Evolutionary conservation across 352 stramenopile genomes (phyloP), one percentile per base, ranked within the genome.

Genomic region (Phytophthora aleatoria): DNA sequence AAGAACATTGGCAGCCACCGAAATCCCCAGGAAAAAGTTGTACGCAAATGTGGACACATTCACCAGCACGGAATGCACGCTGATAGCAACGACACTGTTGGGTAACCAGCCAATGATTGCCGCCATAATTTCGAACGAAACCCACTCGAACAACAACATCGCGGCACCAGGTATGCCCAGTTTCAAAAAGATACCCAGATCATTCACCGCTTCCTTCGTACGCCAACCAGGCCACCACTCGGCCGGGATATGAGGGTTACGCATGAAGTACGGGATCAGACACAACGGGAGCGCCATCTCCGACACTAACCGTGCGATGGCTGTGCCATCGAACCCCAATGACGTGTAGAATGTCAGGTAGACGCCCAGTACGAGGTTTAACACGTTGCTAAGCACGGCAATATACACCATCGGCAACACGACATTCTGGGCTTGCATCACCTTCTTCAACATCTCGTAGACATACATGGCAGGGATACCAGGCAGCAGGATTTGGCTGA

Each of bases 371-470:
- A 69, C 56, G 13, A 93, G 59, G 71, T 97, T 94, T 51, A 96
- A 79, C 6, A 94, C 11, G 42, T 94, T 92, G 61, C 79, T 85
- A 27, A 89, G 38, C 8, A 94, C 61, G 4, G 85, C 83, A 45
- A 94, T 89, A 43, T 84, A 80, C 35, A 96, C 79, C 85, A 97
- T 93, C 2, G 91, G 91, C 20, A 71, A 42, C n/a, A 94, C 82
- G 53, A 96, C 76, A 45, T 96, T 96, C 65, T 94, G 81, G 27
- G 90, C 85, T 69, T 97, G 87, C 26, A 90, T 79, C 2, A 96
- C 57, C 62, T 96, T 96, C 57, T 90, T 83, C 49, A 96, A 56
- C 47, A 96, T 63, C 73, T 97, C 89, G 63, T 96, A 97, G 0
- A 85, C 62, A 55, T 85, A 97, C 31, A 95, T 60, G 51, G 89